Evolutionary conservation across 192 early-diverging fungal species (phyloP).

Genomic region (Coemansia interrupta): DNA sequence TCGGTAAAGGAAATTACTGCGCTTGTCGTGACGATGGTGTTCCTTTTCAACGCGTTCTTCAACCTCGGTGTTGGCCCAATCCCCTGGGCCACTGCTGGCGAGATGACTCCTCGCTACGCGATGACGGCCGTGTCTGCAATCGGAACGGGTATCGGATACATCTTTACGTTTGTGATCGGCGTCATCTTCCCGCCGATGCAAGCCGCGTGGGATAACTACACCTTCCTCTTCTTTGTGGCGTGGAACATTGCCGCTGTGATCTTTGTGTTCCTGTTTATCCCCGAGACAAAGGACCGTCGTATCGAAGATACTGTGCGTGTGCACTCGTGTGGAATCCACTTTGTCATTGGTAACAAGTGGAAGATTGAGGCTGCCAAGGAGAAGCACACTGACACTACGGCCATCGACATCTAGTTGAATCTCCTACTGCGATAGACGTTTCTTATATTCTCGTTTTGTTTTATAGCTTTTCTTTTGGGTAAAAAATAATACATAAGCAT

Average conservation of each 20-base stretch:
- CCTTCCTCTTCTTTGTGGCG: conserved; percentile 68
- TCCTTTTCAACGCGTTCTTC: conserved; percentile 74
- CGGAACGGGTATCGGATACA: conserved; percentile 74
- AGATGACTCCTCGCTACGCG: conserved; percentile 73
- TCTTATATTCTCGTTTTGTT: no score
- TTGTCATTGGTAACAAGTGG: conserved; percentile 51
- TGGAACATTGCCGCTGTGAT: conserved; percentile 61
- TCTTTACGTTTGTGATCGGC: conserved; percentile 59
- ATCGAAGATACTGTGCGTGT: conserved; percentile 61
- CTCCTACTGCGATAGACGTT: no score
- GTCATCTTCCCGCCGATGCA: conserved; percentile 62
- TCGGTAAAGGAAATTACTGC: conserved; percentile 53
- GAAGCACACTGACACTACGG: neutral
- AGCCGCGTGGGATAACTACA: conserved; percentile 48
- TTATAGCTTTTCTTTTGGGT: no score
- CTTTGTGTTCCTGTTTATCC: conserved; percentile 72
- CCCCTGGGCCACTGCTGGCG: conserved; percentile 76
- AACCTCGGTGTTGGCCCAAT: conserved; percentile 78
- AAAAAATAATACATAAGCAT: no score
- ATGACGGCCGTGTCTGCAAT: conserved; percentile 66
- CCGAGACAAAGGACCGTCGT: conserved; percentile 78
- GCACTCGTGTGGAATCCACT: conserved; percentile 48
- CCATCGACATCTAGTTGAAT: no score
- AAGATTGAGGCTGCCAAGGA: conserved; percentile 29
- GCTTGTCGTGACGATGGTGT: conserved; percentile 64